These are phyloP conservation scores for Fusarium protoensiforme DNA, from an alignment of 2,329 filamentous ascomycete genomes.

Conservation along the genomic window DNA sequence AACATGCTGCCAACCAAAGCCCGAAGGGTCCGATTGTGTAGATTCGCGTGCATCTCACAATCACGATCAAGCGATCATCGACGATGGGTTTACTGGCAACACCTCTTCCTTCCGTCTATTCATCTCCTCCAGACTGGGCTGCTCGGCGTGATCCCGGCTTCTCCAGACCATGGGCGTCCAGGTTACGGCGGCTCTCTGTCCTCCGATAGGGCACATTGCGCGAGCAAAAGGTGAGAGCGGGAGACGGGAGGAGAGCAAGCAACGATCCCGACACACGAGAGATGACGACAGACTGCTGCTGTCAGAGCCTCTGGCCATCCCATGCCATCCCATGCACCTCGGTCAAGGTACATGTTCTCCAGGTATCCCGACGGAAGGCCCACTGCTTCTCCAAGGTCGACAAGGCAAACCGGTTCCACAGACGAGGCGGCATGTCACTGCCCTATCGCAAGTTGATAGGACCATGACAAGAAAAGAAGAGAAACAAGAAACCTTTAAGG, in stretches of 20 bases:
- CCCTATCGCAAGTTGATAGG: conserved; percentile 29
- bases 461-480: conserved; percentile 15
- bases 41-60: conserved; percentile 22
- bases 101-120: not conserved
- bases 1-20: conserved; percentile 7
- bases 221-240: not conserved
- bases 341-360: conserved; percentile 15
- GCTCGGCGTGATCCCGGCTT: conserved; percentile 5
- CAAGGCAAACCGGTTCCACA: conserved; percentile 35
- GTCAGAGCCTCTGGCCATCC: conserved; percentile 12
- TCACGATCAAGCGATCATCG: conserved; percentile 29
- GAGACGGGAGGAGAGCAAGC: conserved; percentile 18
- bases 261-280: conserved; percentile 3
- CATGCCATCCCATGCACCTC: not conserved
- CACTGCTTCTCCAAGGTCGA: conserved; percentile 23
- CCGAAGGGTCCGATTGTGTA: conserved; percentile 11
- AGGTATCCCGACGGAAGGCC: conserved; percentile 10
- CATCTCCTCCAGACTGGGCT: conserved; percentile 2
- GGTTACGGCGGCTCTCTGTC: not conserved
- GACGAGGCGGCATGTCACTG: conserved; percentile 33
- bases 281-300: conserved; percentile 32
- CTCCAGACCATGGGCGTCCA: not conserved
- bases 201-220: conserved; percentile 8
- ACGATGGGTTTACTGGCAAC: conserved; percentile 14
- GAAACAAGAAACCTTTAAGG: conserved; percentile 7